Evolutionary conservation across 2,329 filamentous ascomycete genomes (phyloP).

Genomic region (Tolypocladium sp.): DNA sequence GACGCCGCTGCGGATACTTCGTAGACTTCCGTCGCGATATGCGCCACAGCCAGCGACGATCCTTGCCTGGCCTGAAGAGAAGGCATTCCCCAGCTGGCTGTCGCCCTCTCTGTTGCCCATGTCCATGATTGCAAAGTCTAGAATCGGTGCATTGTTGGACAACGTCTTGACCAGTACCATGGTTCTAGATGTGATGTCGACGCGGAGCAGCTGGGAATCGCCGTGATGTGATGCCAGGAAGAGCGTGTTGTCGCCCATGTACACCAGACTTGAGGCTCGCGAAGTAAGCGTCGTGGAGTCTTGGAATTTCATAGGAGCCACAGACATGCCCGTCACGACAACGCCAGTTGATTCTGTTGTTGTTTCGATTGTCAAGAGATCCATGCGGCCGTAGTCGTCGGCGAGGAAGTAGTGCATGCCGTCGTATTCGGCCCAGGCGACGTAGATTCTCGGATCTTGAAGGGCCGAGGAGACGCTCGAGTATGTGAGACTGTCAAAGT

Average conservation of each 20-base stretch:
- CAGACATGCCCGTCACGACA: conserved; percentile 62
- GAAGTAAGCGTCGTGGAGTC: conserved; percentile 42
- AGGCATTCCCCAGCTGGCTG: conserved; percentile 68
- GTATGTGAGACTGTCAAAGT: conserved; percentile 71
- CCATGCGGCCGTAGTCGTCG: conserved; percentile 82
- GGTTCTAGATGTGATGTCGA: conserved; percentile 31
- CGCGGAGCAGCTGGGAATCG: conserved; percentile 73
- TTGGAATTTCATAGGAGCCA: conserved; percentile 36
- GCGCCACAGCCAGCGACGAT: conserved; percentile 91
- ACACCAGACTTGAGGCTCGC: conserved; percentile 68
- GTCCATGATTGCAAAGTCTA: conserved; percentile 95
- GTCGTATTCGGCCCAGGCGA: conserved; percentile 85
- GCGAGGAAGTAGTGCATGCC: conserved; percentile 76
- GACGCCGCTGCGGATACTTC: conserved; percentile 88
- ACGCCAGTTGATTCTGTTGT: conserved; percentile 54
- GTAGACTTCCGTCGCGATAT: conserved; percentile 76
- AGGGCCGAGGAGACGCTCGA: conserved; percentile 56
- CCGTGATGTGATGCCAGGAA: conserved; percentile 91
- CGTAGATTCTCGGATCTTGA: conserved; percentile 71
- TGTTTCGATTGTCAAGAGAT: conserved; percentile 72
- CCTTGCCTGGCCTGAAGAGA: conserved; percentile 87
- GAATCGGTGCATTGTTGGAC: conserved; percentile 75
- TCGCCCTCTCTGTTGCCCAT: conserved; percentile 80
- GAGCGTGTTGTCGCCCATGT: conserved; percentile 62
- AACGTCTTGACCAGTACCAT: conserved; percentile 61